These are phyloP conservation scores for Curvularia lunata DNA, from an alignment of 2,329 filamentous ascomycete genomes.

Conservation along the genomic window DNA sequence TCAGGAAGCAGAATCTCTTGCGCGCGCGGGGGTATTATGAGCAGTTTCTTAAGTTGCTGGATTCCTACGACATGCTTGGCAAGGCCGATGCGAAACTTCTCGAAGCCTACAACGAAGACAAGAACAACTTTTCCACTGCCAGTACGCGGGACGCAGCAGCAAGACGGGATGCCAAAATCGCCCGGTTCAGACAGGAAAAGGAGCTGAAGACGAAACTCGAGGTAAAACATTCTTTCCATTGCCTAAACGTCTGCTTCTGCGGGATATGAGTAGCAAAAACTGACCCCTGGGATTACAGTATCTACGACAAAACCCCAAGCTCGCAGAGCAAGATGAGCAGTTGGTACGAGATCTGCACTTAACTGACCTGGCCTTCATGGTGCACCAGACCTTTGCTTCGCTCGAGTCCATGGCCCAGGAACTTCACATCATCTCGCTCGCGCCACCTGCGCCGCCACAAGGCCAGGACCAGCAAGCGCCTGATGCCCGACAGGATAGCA, in stretches of 20 bases:
- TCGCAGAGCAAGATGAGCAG: conserved; percentile 79
- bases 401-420: conserved; percentile 90
- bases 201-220: conserved; percentile 83
- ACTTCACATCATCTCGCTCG: conserved; percentile 77
- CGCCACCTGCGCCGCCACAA: conserved; percentile 62
- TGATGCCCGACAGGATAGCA: conserved; percentile 56
- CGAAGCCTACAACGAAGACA: conserved; percentile 74
- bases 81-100: conserved; percentile 71
- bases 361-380: conserved; percentile 73
- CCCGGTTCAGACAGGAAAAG: conserved; percentile 83
- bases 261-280: conserved; percentile 15
- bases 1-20: conserved; percentile 65
- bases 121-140: conserved; percentile 74
- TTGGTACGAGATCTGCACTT: conserved; percentile 80
- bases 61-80: conserved; percentile 77
- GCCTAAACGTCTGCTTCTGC: conserved; percentile 10
- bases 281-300: conserved; percentile 54
- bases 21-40: conserved; percentile 75
- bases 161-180: conserved; percentile 82
- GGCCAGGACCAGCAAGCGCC: conserved; percentile 45
- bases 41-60: conserved; percentile 75
- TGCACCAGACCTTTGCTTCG: conserved; percentile 81
- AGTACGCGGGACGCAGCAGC: conserved; percentile 70
- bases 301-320: conserved; percentile 63
- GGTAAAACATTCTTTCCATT: conserved; percentile 49